phyloP scores from a whole-genome alignment of 2,329 filamentous ascomycete species.

The Knufia fluminis region DNA sequence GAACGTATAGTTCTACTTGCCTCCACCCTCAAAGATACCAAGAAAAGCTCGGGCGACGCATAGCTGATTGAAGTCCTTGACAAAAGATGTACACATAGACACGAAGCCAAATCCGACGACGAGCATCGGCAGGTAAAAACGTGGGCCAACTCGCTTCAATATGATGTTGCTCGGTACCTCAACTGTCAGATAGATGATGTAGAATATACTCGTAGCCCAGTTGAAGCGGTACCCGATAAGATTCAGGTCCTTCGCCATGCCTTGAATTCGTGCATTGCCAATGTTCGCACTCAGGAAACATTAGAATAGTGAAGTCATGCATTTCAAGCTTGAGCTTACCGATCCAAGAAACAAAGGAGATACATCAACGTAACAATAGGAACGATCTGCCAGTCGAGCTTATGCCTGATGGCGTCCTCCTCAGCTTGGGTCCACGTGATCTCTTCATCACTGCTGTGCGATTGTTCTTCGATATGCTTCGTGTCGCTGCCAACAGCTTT shows the following conservation, averaged over 20 bases:
- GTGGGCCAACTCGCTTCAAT: constrained; percentile 24
- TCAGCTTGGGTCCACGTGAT: constrained; percentile 19
- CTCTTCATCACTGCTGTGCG: constrained; percentile 8
- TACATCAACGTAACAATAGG: constrained; percentile 19
- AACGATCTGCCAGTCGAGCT: constrained; percentile 17
- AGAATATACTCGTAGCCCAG: constrained; percentile 46
- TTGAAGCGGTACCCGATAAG: constrained; percentile 39
- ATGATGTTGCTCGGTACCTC: constrained; percentile 24
- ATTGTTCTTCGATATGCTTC: constrained; percentile 1
- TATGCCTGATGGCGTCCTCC: constrained; percentile 16
- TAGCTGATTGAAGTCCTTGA: constrained; percentile 21
- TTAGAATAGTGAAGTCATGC: background rate
- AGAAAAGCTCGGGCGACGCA: constrained; percentile 17
- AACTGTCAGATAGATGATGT: constrained; percentile 28
- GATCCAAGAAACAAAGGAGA: constrained; percentile 18
- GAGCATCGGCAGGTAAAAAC: constrained; percentile 15
- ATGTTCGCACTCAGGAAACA: constrained; percentile 30
- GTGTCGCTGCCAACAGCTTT: background rate
- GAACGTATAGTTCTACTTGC: constrained; percentile 26
- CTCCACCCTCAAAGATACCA: constrained; percentile 10
- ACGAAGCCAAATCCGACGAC: constrained; percentile 24
- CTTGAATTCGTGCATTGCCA: constrained; percentile 47
- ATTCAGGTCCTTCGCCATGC: constrained; percentile 44
- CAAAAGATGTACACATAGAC: constrained; percentile 11
- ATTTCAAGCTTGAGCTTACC: background rate